Evolutionary conservation across 345 rosid species (phyloP).

Genomic region (Barbarea vulgaris): DNA sequence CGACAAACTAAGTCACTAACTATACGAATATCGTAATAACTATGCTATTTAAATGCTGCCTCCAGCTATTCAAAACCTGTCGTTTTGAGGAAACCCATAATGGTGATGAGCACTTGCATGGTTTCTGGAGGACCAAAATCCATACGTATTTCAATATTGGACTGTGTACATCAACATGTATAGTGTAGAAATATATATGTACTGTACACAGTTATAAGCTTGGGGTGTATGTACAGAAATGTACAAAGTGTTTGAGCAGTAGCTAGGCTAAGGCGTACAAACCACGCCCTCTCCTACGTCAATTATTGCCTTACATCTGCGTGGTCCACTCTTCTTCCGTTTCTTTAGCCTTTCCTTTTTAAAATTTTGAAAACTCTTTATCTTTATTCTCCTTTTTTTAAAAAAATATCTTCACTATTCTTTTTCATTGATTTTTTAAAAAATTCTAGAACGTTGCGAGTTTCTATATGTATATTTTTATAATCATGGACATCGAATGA

Average conservation of each 20-base stretch:
- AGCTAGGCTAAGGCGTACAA: constrained; percentile 29
- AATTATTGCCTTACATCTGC: constrained; percentile 30
- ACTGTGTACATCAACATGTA: not conserved
- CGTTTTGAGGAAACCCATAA: constrained; percentile 28
- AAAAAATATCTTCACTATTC: not conserved
- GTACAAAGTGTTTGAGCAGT: not conserved
- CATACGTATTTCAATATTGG: not conserved
- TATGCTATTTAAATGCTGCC: not conserved
- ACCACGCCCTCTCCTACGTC: constrained; percentile 25
- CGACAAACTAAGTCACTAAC: constrained; percentile 23
- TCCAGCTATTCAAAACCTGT: not conserved
- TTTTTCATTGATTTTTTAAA: not conserved
- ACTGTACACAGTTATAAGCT: not conserved
- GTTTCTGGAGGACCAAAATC: not conserved
- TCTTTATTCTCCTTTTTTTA: constrained; percentile 12
- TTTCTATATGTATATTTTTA: not conserved
- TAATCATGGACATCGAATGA: not conserved
- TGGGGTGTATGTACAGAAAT: constrained; percentile 1
- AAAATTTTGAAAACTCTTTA: not conserved
- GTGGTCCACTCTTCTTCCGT: constrained; percentile 29
- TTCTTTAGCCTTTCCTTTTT: constrained; percentile 9
- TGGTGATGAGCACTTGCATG: constrained; percentile 6
- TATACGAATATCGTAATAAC: not conserved
- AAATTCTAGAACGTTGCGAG: constrained; percentile 18
- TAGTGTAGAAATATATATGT: not conserved